Conservation (phyloP, 768 basidiomycete species). For the Amylocystis lapponica region DNA sequence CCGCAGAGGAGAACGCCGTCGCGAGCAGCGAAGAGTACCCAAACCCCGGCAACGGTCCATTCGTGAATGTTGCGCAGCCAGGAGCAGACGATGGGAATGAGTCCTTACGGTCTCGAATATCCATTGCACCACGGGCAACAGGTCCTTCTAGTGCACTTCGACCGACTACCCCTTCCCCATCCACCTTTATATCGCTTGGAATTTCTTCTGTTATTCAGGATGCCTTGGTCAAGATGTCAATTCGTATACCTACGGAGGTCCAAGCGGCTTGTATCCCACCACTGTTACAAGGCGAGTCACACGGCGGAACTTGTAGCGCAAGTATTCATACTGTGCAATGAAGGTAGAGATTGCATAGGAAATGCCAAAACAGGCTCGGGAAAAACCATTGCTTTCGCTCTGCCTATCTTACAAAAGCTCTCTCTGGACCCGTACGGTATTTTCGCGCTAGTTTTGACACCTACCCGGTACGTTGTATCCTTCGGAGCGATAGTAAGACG, state of each 20-base stretch:
- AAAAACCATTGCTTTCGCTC: constrained; percentile 95
- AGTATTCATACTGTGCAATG: constrained; percentile 13
- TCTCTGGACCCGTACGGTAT: constrained; percentile 91
- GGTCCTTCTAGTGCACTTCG: constrained; percentile 4
- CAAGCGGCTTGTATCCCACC: constrained; percentile 89
- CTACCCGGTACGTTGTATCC: constrained; percentile 71
- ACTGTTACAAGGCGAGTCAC: constrained; percentile 62
- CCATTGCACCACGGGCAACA: constrained; percentile 11
- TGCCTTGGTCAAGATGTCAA: constrained; percentile 79
- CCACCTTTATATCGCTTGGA: constrained; percentile 52
- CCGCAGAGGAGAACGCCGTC: constrained; percentile 3
- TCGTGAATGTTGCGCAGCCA: neutral
- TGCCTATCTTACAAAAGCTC: constrained; percentile 89
- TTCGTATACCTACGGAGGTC: constrained; percentile 77
- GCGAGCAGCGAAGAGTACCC: constrained; percentile 3
- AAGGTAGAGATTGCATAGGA: constrained; percentile 94
- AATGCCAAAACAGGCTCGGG: constrained; percentile 98
- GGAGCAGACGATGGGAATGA: constrained; percentile 3
- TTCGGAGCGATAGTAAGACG: too few species aligned
- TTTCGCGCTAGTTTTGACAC: constrained; percentile 89
- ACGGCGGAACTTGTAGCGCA: neutral
- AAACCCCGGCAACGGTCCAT: neutral
- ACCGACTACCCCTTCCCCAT: neutral
- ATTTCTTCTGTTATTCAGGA: constrained; percentile 53
- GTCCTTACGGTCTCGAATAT: constrained; percentile 19